Base-by-base conservation (phyloP, 108 stramenopile species). In the Aurantiochytrium sp. region DNA sequence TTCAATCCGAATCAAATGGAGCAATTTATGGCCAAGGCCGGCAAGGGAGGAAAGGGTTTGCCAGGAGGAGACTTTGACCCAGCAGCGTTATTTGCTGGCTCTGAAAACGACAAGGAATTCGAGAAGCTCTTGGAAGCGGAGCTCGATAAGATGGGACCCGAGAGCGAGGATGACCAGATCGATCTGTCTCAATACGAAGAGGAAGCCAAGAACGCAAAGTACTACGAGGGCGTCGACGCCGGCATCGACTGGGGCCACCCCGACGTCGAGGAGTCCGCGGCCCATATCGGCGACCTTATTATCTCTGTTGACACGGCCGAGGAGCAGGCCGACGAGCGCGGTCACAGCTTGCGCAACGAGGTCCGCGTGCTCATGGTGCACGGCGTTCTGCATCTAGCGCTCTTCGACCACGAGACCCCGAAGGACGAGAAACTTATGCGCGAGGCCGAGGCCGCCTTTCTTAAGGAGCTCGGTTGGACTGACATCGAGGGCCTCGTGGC, bases 261-360 rank as follows among this genome's bases (percentile, higher is more conserved):
- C 0, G 50, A 8, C 8, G 19, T 15, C 19, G 59, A 65, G 34
- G 34, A 65, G 1, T 15, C 59, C 32, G 24, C 59, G 8, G 59
- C 59, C 42, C 24, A 21, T 30, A 6, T 81, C 73, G 73, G 73
- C 27, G 73, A 81, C 27, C 42, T 81, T 5, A 48, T 81, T 17
- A 81, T 81, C 32, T 81, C 73, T 12, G 27, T 42, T 24, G 73
- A 81, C 45, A 81, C 73, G 39, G 73, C 73, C 39, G 73, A 37
- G 36, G 19, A 10, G 12, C 73, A 81, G 73, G 73, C 73, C 21
- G 73, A 22, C 0, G 73, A 81, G 73, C 39, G 73, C n/a, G 73
- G 73, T 48, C 42, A 48, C 19, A 41, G 45, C 1, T 12, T 81
- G 73, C 42, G 42, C 42, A 12, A 81, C 6, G 73, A 81, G 45